A percentile compares a stretch with the other conserved stretches of the same genome.
phyloP scores from a whole-genome alignment of 495 filamentous ascomycete species.

The Cairneyella variabilis region DNA sequence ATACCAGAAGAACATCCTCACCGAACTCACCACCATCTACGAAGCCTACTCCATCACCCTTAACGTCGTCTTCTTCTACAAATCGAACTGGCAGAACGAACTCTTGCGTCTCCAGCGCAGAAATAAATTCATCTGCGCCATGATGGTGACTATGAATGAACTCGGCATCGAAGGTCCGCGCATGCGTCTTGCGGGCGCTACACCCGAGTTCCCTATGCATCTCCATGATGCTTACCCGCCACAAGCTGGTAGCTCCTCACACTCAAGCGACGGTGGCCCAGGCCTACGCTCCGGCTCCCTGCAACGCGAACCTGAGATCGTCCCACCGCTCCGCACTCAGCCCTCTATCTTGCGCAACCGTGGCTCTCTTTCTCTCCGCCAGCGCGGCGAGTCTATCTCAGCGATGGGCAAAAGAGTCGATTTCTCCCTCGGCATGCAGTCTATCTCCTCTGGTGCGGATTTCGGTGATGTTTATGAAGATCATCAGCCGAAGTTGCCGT shows the following conservation, averaged over 20 bases:
- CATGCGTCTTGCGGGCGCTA: conserved; percentile 65
- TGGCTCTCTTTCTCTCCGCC: conserved; percentile 35
- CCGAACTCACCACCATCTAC: conserved; percentile 68
- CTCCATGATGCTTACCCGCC: conserved; percentile 21
- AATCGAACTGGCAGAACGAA: conserved; percentile 88
- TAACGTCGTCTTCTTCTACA: conserved; percentile 98
- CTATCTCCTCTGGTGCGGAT: conserved; percentile 54
- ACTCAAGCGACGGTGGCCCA: conserved; percentile 17
- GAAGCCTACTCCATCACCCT: conserved; percentile 66
- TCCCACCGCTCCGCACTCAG: conserved; percentile 32
- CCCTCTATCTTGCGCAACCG: conserved; percentile 52
- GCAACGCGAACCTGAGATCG: conserved; percentile 32
- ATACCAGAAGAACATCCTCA: conserved; percentile 85
- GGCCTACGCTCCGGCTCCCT: conserved; percentile 17
- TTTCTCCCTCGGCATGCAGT: conserved; percentile 69
- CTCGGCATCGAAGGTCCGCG: conserved; percentile 86
- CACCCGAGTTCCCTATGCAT: conserved; percentile 45
- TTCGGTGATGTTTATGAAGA: conserved; percentile 69
- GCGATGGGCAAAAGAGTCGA: conserved; percentile 63
- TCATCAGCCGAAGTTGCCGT: conserved; percentile 21
- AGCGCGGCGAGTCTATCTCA: conserved; percentile 58
- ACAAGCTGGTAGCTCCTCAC: background rate
- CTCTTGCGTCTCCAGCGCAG: conserved; percentile 81
- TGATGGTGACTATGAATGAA: conserved; percentile 82
- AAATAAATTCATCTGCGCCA: conserved; percentile 91